Conservation (phyloP, 805 yeast species). For the Debaryomyces tyrocola region DNA sequence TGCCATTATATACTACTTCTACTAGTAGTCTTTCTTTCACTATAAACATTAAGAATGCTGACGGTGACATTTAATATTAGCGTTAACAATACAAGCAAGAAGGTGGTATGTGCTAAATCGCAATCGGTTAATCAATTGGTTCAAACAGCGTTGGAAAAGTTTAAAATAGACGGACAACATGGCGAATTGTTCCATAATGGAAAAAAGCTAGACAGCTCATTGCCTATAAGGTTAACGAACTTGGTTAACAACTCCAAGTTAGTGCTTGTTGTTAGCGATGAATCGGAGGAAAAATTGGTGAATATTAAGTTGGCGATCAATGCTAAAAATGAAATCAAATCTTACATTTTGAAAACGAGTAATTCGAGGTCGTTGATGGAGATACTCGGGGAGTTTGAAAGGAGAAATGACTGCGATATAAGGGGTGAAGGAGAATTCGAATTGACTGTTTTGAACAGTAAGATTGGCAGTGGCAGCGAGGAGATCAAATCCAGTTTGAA, state of each 20-base stretch:
- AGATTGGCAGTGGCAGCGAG: neutral
- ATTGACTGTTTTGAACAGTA: conserved; percentile 14
- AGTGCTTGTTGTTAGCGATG: conserved; percentile 14
- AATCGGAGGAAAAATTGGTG: conserved; percentile 5
- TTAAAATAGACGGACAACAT: conserved; percentile 16
- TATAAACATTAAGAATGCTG: conserved; percentile 14
- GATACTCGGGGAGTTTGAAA: conserved; percentile 5
- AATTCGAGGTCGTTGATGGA: neutral
- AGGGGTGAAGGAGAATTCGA: conserved; percentile 2
- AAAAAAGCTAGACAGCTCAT: conserved; percentile 29
- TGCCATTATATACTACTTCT: neutral
- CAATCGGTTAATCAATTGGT: conserved; percentile 30
- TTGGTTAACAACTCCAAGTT: conserved; percentile 36
- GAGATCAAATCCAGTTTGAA: conserved; percentile 9
- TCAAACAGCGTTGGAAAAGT: conserved; percentile 21
- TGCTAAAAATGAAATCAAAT: conserved; percentile 3
- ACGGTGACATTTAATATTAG: conserved; percentile 25
- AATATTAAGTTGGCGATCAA: conserved; percentile 18
- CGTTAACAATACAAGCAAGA: conserved; percentile 23
- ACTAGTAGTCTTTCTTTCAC: neutral
- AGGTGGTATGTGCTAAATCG: conserved; percentile 23
- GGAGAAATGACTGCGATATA: neutral
- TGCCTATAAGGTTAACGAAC: conserved; percentile 32
- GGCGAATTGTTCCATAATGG: conserved; percentile 28
- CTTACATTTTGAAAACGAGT: conserved; percentile 2